Base-by-base conservation (phyloP, 2,329 filamentous ascomycete genomes). In the Akanthomyces dipterigenus region DNA sequence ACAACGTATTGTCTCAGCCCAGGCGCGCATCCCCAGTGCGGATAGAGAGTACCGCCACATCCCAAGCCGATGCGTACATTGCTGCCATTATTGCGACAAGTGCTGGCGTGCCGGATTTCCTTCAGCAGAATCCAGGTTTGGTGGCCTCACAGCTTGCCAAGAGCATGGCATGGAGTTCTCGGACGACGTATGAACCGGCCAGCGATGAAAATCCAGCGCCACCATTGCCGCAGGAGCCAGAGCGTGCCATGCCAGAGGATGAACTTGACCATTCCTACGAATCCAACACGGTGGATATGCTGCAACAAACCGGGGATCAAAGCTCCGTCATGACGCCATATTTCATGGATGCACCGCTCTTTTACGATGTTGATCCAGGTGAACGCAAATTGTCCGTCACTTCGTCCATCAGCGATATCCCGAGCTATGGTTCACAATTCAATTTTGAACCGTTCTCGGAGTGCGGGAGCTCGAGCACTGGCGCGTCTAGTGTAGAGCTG, bases 1-100 rank as follows among this genome's bases (percentile, higher is more conserved):
- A 96, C 59, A 90, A 96, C 67, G 89, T 92, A 61, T 71, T 90
- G 28, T 86, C 88, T 1, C 80, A 84, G 62, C 84, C 86, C 60
- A 20, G 18, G 43, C 20, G 43, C 18, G 5, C 4, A 12, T 24
- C 43, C 14, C 43, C 18, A 5, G 43, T 22, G 18, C 43, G 43
- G 20, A 5, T 11, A 20, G 20, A 46, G 20, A 9, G 43, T 5
- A 20, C 18, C 18, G 20, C 43, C 5, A 46, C 24, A 12, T 46
- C 43, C 5, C 43, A 20, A 5, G 24, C 43, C 5, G 18, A 46
- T 24, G 12, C 43, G 3, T 46, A 22, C 20, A 9, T 46, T 46
- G 43, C 43, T 14, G 6, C 43, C 3, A 9, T 46, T 5, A 46
- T 46, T 46, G 43, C 43, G 18, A 20, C 5, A 46, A 46, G 9